These are phyloP conservation scores for Euphrasia confusa DNA, from an alignment of 257 asterid genomes.

Conservation along the genomic window DNA sequence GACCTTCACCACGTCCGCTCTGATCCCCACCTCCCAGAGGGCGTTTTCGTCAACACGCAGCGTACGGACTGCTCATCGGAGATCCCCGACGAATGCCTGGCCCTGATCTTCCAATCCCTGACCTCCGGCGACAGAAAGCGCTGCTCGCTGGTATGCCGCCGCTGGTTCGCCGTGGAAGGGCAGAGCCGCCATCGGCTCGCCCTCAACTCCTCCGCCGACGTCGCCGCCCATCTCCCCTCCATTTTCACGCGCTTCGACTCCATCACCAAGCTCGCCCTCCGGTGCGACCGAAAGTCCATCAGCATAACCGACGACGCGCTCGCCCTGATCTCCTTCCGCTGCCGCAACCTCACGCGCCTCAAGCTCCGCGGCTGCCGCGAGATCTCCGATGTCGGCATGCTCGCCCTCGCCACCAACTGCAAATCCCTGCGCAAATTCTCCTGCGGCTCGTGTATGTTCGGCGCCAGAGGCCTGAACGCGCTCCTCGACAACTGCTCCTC, in stretches of 20 bases:
- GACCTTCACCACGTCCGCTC: slow-evolving; percentile 21
- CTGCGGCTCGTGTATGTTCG: slow-evolving; percentile 71
- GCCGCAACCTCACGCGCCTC: slow-evolving; percentile 51
- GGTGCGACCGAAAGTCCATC: slow-evolving; percentile 72
- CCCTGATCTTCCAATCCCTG: slow-evolving; percentile 52
- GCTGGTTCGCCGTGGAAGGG: slow-evolving; percentile 59
- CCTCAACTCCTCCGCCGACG: slow-evolving; percentile 32
- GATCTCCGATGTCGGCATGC: slow-evolving; percentile 59
- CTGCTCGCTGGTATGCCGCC: slow-evolving; percentile 51
- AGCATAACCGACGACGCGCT: slow-evolving; percentile 60
- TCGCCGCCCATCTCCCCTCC: slow-evolving; percentile 41
- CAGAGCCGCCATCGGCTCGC: slow-evolving; percentile 73
- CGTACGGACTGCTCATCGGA: slow-evolving; percentile 34
- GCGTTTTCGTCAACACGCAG: slow-evolving; percentile 9
- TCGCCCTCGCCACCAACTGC: slow-evolving; percentile 53
- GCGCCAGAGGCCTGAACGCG: slow-evolving; percentile 83
- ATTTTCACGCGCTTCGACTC: slow-evolving; percentile 66
- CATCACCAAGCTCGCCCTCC: slow-evolving; percentile 58
- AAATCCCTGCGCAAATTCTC: slow-evolving; percentile 60
- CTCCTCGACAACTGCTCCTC: slow-evolving; percentile 54
- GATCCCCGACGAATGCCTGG: slow-evolving; percentile 64
- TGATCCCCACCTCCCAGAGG: slow-evolving; percentile 16
- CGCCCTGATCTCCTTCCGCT: slow-evolving; percentile 40
- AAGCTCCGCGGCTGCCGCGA: slow-evolving; percentile 71
- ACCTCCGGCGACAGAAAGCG: slow-evolving; percentile 61